Conservation (phyloP, 306 rosid genomes). For the Cicer arietinum region DNA sequence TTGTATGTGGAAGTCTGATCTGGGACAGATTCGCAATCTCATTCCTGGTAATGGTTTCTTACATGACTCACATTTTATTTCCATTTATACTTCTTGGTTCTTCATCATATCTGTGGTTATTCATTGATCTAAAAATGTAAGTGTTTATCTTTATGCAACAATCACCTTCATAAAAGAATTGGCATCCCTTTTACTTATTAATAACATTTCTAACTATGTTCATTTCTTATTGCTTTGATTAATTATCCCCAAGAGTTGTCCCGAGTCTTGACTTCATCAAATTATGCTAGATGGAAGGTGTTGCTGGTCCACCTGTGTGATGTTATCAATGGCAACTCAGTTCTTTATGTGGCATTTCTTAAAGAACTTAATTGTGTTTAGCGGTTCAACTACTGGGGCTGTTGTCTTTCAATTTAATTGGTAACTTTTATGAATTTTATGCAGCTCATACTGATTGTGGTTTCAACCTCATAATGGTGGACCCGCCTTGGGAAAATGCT, state of each 20-base stretch:
- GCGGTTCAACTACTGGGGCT: neutral
- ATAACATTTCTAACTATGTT: neutral
- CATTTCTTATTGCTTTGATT: slow-evolving; percentile 15
- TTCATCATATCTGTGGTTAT: slow-evolving; percentile 25
- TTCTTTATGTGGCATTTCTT: slow-evolving; percentile 29
- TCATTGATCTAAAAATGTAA: neutral
- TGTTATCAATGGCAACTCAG: slow-evolving; percentile 24
- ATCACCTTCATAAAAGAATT: slow-evolving; percentile 27
- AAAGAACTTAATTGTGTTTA: slow-evolving; percentile 23
- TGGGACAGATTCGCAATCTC: slow-evolving; percentile 86
- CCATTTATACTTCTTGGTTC: slow-evolving; percentile 32
- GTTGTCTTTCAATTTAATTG: neutral
- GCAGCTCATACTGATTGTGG: slow-evolving; percentile 68
- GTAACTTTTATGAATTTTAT: slow-evolving; percentile 10
- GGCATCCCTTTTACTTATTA: neutral
- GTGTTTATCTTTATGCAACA: slow-evolving; percentile 18
- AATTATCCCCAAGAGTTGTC: slow-evolving; percentile 9
- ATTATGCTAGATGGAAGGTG: slow-evolving; percentile 24
- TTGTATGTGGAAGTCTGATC: slow-evolving; percentile 85
- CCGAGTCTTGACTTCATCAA: slow-evolving; percentile 13
- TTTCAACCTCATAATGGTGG: slow-evolving; percentile 78
- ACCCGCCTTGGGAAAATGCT: slow-evolving; percentile 99
- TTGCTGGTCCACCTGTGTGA: slow-evolving; percentile 37
- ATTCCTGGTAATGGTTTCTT: slow-evolving; percentile 81
- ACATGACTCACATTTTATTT: slow-evolving; percentile 40